Evolutionary conservation across 176 grass and related monocot species (phyloP).

Genomic region (Dactylis glomerata): DNA sequence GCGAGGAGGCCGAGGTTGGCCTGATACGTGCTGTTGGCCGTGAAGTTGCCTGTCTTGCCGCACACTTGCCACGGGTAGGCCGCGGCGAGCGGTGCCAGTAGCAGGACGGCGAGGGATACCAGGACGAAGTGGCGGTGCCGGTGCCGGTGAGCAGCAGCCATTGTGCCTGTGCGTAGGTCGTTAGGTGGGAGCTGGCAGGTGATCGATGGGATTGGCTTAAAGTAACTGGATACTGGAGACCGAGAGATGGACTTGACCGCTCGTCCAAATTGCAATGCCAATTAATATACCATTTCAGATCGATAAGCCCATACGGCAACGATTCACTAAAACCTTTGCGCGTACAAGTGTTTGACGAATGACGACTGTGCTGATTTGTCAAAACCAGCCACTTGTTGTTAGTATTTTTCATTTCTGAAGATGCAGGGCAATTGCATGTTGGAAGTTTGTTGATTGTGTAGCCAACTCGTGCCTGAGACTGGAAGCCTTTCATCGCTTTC

Average conservation of each 20-base stretch:
- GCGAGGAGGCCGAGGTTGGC: constrained; percentile 35
- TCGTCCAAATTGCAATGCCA: neutral
- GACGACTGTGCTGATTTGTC: neutral
- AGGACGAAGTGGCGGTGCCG: neutral
- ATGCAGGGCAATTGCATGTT: neutral
- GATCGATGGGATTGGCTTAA: neutral
- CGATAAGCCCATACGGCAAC: neutral
- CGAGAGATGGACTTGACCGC: neutral
- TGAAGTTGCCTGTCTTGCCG: constrained; percentile 17
- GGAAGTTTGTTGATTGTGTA: neutral
- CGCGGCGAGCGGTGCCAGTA: neutral
- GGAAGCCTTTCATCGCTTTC: neutral
- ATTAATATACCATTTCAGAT: neutral
- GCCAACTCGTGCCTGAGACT: neutral
- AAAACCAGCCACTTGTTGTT: neutral
- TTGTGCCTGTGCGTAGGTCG: neutral
- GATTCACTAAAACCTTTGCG: neutral
- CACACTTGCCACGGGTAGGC: constrained; percentile 18
- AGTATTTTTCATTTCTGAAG: neutral
- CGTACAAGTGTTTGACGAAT: too few species aligned
- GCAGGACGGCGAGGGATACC: neutral
- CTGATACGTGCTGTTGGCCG: constrained; percentile 42
- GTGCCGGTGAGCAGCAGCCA: neutral
- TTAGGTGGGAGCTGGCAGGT: neutral
- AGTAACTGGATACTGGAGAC: neutral